Evolutionary conservation across 2,329 filamentous ascomycete genomes (phyloP).

Genomic region (Cercospora sp.): DNA sequence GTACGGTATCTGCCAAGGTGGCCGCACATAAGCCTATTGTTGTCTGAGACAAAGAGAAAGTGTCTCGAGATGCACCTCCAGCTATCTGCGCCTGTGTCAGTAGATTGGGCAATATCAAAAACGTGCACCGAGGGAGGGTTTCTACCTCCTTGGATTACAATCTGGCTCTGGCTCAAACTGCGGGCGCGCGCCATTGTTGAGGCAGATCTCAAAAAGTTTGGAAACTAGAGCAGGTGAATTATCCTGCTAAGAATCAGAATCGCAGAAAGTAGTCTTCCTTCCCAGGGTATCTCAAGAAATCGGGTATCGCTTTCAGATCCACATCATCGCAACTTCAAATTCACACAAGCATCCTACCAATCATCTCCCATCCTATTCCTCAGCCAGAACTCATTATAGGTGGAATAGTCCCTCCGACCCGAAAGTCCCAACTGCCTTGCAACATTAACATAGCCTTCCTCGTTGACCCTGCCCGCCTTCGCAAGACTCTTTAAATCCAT

Average conservation of each 20-base stretch:
- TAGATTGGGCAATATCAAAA: background rate
- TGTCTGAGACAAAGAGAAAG: background rate
- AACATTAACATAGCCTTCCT: slow-evolving; percentile 39
- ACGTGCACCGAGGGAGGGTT: background rate
- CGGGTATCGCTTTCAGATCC: background rate
- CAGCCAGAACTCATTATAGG: slow-evolving; percentile 34
- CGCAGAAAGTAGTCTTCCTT: background rate
- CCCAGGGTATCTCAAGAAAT: background rate
- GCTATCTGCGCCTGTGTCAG: background rate
- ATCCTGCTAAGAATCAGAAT: background rate
- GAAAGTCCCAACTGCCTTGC: slow-evolving; percentile 36
- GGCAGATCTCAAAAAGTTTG: background rate
- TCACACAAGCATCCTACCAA: background rate
- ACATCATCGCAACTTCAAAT: background rate
- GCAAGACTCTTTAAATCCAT: slow-evolving; percentile 28
- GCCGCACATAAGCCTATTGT: background rate
- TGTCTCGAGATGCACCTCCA: background rate
- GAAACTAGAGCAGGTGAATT: background rate
- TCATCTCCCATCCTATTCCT: slow-evolving; percentile 14
- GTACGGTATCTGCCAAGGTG: background rate
- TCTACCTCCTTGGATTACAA: background rate
- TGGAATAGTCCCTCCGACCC: slow-evolving; percentile 35
- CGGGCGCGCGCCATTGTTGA: background rate
- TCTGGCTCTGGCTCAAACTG: background rate
- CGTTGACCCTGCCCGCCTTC: slow-evolving; percentile 27